Conservation (phyloP, 495 filamentous ascomycete genomes). For the Tuber indicum region DNA sequence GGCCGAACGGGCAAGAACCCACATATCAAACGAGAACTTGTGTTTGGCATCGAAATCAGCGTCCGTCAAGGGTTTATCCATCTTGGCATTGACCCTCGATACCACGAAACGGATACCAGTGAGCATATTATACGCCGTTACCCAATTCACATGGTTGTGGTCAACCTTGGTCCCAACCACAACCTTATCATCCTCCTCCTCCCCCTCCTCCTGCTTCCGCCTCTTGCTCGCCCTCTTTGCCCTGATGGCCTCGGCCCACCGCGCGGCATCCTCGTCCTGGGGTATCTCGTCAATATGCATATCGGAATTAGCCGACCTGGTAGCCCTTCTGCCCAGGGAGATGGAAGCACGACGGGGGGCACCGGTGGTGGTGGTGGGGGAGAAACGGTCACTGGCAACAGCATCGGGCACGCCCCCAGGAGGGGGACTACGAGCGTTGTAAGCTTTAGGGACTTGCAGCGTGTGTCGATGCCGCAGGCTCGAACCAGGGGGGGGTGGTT, state of each 20-base stretch:
- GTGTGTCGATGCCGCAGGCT: conserved; percentile 67
- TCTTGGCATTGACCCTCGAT: conserved; percentile 92
- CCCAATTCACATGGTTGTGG: conserved; percentile 95
- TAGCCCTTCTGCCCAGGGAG: conserved; percentile 69
- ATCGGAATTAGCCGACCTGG: conserved; percentile 78
- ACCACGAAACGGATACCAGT: conserved; percentile 97
- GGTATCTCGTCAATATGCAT: conserved; percentile 71
- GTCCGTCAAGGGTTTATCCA: conserved; percentile 79
- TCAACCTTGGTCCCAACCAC: conserved; percentile 96
- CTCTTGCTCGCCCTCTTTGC: conserved; percentile 80
- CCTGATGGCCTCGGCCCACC: conserved; percentile 87
- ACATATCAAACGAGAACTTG: conserved; percentile 99
- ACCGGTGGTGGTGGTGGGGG: conserved; percentile 54
- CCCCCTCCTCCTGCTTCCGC: conserved; percentile 73
- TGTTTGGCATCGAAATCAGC: conserved; percentile 86
- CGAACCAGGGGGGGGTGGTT: conserved; percentile 25
- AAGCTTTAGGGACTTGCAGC: conserved; percentile 68
- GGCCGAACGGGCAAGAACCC: conserved; percentile 41
- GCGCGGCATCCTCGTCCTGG: conserved; percentile 80
- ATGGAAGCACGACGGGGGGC: conserved; percentile 70
- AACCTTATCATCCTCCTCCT: conserved; percentile 86
- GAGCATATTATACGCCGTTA: conserved; percentile 98
- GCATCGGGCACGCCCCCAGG: conserved; percentile 57
- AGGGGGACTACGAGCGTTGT: conserved; percentile 48
- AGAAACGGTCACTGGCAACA: conserved; percentile 70